Evolutionary conservation across 305 asterid species (phyloP).

Genomic region (Fraxinus sp.): DNA sequence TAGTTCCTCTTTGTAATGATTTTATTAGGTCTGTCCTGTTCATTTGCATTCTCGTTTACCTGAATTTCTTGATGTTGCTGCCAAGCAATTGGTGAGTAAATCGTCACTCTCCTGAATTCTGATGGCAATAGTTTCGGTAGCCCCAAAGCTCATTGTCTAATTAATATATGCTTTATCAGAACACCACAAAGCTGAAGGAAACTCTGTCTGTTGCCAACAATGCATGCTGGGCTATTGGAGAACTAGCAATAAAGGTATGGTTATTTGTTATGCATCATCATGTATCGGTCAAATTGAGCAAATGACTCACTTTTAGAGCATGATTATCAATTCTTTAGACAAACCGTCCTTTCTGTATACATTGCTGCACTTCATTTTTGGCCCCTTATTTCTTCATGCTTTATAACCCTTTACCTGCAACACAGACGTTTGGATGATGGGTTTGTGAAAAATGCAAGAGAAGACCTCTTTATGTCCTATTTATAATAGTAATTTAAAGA

Average conservation of each 20-base stretch:
- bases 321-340: slow-evolving; percentile 14
- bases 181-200: slow-evolving; percentile 75
- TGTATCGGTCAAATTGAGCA: background rate
- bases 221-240: slow-evolving; percentile 99
- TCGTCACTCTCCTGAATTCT: slow-evolving; percentile 16
- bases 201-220: slow-evolving; percentile 91
- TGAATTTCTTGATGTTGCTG: slow-evolving; percentile 84
- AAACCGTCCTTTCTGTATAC: slow-evolving; percentile 11
- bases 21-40: slow-evolving; percentile 83
- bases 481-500: slow-evolving; percentile 2
- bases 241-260: slow-evolving; percentile 87
- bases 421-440: background rate
- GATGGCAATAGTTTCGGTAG: background rate
- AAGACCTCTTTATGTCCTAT: background rate
- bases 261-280: slow-evolving; percentile 7
- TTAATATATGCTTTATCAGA: slow-evolving; percentile 43
- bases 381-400: slow-evolving; percentile 15
- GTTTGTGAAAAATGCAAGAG: background rate
- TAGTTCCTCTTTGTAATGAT: slow-evolving; percentile 26
- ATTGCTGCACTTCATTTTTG: background rate
- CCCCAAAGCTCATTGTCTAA: slow-evolving; percentile 24
- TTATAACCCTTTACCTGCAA: background rate
- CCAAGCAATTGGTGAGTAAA: slow-evolving; percentile 84
- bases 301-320: background rate
- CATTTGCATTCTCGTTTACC: slow-evolving; percentile 79